phyloP scores from a whole-genome alignment of 768 basidiomycete genomes.

The Lactarius deliciosus region DNA sequence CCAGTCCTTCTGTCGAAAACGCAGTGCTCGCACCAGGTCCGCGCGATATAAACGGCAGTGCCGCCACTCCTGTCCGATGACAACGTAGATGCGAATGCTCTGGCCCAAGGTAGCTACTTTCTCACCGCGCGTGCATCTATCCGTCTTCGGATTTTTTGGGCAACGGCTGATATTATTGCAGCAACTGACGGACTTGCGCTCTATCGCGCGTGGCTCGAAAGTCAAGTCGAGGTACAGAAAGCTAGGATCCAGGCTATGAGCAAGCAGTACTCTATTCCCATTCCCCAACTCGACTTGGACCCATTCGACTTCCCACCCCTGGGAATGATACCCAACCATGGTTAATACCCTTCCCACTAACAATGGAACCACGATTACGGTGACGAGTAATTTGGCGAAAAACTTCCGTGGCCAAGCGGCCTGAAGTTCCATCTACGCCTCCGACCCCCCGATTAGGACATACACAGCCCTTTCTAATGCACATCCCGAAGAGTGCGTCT shows the following conservation, averaged over 20 bases:
- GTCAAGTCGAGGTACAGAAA: slow-evolving; percentile 11
- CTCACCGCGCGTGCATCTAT: neutral
- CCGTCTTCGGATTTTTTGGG: neutral
- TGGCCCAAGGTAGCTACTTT: slow-evolving; percentile 15
- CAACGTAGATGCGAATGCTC: neutral
- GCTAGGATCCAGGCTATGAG: slow-evolving; percentile 18
- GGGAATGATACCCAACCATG: neutral
- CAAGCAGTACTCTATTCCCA: slow-evolving; percentile 11
- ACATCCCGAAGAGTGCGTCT: neutral
- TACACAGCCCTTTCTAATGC: neutral
- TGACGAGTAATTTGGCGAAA: no score
- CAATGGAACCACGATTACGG: neutral
- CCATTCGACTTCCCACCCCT: neutral
- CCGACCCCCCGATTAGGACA: neutral
- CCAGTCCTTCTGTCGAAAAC: neutral
- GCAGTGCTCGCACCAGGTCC: neutral
- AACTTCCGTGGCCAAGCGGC: neutral
- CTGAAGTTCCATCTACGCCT: neutral
- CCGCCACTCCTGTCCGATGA: neutral
- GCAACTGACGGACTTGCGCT: neutral
- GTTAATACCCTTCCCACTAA: neutral
- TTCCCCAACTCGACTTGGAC: slow-evolving; percentile 17
- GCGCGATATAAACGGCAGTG: neutral
- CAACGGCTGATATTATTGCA: neutral
- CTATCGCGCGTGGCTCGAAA: slow-evolving; percentile 12